Evolutionary conservation across 2,329 filamentous ascomycete genomes (phyloP).

Genomic region (Akanthomyces uredinophilus): DNA sequence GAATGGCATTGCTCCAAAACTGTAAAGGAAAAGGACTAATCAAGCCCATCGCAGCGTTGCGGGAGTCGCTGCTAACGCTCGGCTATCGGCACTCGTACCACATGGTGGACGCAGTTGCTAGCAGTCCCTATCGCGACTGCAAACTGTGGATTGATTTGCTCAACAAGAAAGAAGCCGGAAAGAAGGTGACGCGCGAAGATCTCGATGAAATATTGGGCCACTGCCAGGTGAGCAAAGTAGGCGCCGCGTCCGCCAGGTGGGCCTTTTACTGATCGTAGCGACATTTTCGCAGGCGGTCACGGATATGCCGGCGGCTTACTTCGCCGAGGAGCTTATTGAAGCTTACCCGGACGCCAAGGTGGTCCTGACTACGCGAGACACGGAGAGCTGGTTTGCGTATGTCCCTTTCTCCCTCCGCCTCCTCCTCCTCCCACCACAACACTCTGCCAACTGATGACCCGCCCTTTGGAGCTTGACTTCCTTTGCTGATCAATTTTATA

Average conservation of each 20-base stretch:
- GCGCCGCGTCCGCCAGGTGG: not conserved
- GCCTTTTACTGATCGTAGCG: not conserved
- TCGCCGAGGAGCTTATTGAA: slow-evolving; percentile 5
- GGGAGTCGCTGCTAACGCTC: slow-evolving; percentile 3
- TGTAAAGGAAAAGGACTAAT: not conserved
- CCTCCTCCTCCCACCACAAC: not conserved
- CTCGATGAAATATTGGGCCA: slow-evolving; percentile 5
- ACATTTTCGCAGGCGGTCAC: not conserved
- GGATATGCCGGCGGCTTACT: slow-evolving; percentile 10
- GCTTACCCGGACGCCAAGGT: slow-evolving; percentile 11
- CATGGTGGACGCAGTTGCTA: not conserved
- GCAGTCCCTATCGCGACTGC: not conserved
- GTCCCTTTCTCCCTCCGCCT: not conserved
- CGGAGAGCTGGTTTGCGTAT: slow-evolving; percentile 12
- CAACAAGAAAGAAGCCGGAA: not conserved
- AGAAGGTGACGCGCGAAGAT: not conserved
- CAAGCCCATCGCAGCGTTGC: not conserved
- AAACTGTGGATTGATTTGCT: slow-evolving; percentile 11
- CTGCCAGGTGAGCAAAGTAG: not conserved
- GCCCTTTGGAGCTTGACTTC: too few relatives aligned
- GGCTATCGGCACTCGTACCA: slow-evolving; percentile 9
- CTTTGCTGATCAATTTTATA: not conserved
- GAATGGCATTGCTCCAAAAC: not conserved
- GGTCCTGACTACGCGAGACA: slow-evolving; percentile 2
- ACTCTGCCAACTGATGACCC: not conserved